Evolutionary conservation across 352 stramenopile genomes (phyloP).

Genomic region (Hyaloperonospora arabidopsidis): DNA sequence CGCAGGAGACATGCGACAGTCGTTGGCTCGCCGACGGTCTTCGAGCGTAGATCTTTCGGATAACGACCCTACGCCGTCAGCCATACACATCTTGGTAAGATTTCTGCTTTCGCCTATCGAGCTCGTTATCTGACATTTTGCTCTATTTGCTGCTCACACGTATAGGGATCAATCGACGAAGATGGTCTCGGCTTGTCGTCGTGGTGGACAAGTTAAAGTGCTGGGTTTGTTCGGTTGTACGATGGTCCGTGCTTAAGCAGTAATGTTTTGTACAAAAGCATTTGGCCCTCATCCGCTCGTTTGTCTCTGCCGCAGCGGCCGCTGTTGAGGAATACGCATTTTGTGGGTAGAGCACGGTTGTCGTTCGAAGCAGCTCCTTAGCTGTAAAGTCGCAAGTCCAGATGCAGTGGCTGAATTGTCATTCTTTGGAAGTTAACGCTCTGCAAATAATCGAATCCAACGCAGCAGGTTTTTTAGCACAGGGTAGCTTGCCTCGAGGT

Average conservation of each 20-base stretch:
- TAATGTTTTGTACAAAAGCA: constrained; percentile 10
- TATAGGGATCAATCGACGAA: constrained; percentile 82
- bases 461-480: too few relatives aligned
- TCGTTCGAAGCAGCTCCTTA: too few relatives aligned
- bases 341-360: too few relatives aligned
- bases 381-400: too few relatives aligned
- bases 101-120: background rate
- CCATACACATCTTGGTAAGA: constrained; percentile 74
- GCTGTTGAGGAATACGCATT: too few relatives aligned
- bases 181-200: constrained; percentile 75
- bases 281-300: constrained; percentile 12
- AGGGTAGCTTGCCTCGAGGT: too few relatives aligned
- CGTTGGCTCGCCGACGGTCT: constrained; percentile 57
- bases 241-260: constrained; percentile 9
- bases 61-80: constrained; percentile 70
- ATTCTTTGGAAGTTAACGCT: too few relatives aligned
- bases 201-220: constrained; percentile 56
- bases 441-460: too few relatives aligned
- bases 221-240: background rate
- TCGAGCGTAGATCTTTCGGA: constrained; percentile 82
- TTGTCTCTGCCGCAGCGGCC: background rate
- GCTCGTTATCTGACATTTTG: background rate
- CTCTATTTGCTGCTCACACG: background rate
- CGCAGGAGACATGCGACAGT: constrained; percentile 65
- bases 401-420: too few relatives aligned